Conservation (phyloP, 2,329 filamentous ascomycete genomes). For the Penicillium crustosum region DNA sequence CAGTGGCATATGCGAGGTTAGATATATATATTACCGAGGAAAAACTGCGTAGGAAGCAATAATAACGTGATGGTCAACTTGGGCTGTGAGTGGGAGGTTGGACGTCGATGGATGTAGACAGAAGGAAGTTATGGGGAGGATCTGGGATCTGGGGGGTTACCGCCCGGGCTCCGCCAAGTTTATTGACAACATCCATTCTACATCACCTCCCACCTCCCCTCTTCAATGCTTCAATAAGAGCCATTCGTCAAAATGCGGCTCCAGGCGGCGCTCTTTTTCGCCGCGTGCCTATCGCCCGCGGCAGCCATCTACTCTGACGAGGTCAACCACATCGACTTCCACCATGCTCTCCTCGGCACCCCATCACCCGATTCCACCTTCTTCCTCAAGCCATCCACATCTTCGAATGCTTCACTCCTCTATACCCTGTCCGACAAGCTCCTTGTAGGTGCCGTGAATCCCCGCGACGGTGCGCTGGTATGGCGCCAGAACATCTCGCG, state of each 20-base stretch:
- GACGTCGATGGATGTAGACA: not conserved
- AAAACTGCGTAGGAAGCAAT: not conserved
- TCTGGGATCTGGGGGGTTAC: conserved; percentile 10
- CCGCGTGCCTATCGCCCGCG: conserved; percentile 52
- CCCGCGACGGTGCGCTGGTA: conserved; percentile 75
- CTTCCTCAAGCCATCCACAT: conserved; percentile 82
- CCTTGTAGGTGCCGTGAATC: conserved; percentile 84
- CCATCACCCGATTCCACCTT: conserved; percentile 83
- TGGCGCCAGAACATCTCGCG: conserved; percentile 78
- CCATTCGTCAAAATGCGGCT: conserved; percentile 41
- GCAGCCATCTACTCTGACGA: conserved; percentile 83
- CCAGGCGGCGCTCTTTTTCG: conserved; percentile 40
- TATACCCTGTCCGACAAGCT: conserved; percentile 86
- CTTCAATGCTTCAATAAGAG: conserved; percentile 35
- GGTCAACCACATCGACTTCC: conserved; percentile 88
- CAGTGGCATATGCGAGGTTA: not conserved
- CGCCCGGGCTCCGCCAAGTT: conserved; percentile 23
- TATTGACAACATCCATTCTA: conserved; percentile 19
- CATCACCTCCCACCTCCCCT: conserved; percentile 8
- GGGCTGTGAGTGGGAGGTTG: not conserved
- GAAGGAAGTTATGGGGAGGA: not conserved
- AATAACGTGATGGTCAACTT: not conserved
- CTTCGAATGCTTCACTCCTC: conserved; percentile 82
- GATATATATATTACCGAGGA: not conserved
- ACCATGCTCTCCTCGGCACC: conserved; percentile 82